Base-by-base conservation (phyloP, 1,284 basidiomycete species). In the Veloboletus limbatus region DNA sequence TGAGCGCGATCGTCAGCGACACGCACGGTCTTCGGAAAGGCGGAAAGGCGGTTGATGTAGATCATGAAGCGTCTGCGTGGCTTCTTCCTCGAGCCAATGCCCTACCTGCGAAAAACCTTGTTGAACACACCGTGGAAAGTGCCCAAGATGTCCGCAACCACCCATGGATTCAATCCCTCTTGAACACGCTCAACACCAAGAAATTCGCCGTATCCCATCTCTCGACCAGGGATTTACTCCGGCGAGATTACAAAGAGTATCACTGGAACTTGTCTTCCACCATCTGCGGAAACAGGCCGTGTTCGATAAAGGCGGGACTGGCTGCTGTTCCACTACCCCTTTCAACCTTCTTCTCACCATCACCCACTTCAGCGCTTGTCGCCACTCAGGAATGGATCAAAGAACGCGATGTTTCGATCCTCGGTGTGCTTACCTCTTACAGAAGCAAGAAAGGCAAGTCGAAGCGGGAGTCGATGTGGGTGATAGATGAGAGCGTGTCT, bases 161-260 rank as follows among this genome's bases (percentile, higher is more conserved):
- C 3, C 58, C 70, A 25, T 66, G 66, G 8, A 65, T 85, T 45
- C 71, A 70, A 49, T 65, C 70, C 1, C 76, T 88, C 20, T 72
- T 77, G 6, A 55, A 65, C 6, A 68, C 70, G 0, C 77, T 97
- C 7, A 58, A 64, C 8, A 58, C 66, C 2, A 78, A 79, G 66
- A 98, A 98, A 64, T 62, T 59, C 4, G 79, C 87, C 51, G 73
- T 97, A 8, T 77, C 79, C 0, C 77, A 82, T 51, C 75, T 98
- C 21, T 72, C 70, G 26, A 81, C 83, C 0, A 72, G 78, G 39
- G 92, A 97, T 57, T 79, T 97, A 22, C 76, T 98, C 4, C 74
- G 88, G 16, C 74, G 96, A 16, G 96, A 98, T 67, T 99, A 95
- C 76, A 98, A 99, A 67, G 84, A 95, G 58, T 95, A 92, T 63